phyloP scores from a whole-genome alignment of 2,329 filamentous ascomycete species.

The Aquanectria penicillioides region DNA sequence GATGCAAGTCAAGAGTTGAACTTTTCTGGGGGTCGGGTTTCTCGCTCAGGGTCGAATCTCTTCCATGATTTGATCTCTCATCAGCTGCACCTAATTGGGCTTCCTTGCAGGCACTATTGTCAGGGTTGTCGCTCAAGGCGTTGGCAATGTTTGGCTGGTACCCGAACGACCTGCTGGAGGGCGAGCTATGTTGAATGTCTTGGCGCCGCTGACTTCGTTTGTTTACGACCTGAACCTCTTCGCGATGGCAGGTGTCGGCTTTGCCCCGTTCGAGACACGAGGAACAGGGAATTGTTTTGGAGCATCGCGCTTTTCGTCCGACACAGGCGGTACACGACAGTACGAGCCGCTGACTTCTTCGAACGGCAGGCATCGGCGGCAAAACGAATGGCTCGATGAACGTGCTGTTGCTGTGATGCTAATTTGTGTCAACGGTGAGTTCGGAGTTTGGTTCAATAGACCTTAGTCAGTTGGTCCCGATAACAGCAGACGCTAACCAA shows the following conservation, averaged over 20 bases:
- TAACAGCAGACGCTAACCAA: no score
- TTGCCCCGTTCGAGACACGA: not conserved
- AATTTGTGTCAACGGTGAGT: no score
- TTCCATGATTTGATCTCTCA: not conserved
- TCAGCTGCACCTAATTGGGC: no score
- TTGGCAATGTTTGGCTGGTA: not conserved
- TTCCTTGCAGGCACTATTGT: no score
- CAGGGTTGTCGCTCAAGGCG: no score
- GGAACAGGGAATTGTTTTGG: conserved; percentile 6
- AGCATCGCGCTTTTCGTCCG: conserved; percentile 2
- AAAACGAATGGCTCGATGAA: no score
- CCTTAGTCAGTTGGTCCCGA: no score
- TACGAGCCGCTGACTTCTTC: not conserved
- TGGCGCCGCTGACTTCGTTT: not conserved
- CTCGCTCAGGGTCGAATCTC: not conserved
- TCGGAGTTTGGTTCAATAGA: no score
- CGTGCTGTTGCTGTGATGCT: no score
- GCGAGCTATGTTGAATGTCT: not conserved
- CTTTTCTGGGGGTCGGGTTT: not conserved
- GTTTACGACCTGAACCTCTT: not conserved
- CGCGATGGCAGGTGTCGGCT: not conserved
- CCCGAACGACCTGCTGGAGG: not conserved
- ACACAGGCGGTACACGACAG: not conserved
- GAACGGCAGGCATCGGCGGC: no score
- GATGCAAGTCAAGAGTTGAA: not conserved